phyloP scores from a whole-genome alignment of 2,329 filamentous ascomycete genomes.

The Periconia macrospinosa region DNA sequence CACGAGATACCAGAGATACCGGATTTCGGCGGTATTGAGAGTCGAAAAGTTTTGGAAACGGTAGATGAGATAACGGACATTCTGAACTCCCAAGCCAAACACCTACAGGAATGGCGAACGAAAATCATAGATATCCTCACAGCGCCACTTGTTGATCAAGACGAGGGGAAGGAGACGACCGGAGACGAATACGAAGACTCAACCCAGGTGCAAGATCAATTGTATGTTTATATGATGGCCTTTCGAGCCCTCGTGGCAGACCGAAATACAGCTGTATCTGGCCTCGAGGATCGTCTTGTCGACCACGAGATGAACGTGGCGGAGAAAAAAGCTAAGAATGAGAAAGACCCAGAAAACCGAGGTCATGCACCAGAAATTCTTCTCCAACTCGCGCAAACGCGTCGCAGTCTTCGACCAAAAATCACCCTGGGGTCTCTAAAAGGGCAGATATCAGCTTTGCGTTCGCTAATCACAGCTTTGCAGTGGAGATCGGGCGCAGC shows the following conservation, averaged over 20 bases:
- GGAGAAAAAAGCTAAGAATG: conserved; percentile 58
- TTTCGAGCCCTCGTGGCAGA: conserved; percentile 77
- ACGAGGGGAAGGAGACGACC: conserved; percentile 70
- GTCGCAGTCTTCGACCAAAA: conserved; percentile 53
- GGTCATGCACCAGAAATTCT: conserved; percentile 73
- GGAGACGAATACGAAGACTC: conserved; percentile 91
- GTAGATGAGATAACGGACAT: conserved; percentile 66
- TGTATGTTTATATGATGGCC: conserved; percentile 82
- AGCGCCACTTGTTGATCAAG: conserved; percentile 79
- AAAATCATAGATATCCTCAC: conserved; percentile 72
- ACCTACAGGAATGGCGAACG: conserved; percentile 75
- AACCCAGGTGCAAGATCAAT: conserved; percentile 82
- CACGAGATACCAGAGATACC: conserved; percentile 56
- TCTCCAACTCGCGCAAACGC: conserved; percentile 55
- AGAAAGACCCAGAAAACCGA: conserved; percentile 61
- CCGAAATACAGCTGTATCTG: conserved; percentile 74
- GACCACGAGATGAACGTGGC: conserved; percentile 71
- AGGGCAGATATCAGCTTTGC: conserved; percentile 69
- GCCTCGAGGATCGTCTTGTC: conserved; percentile 74
- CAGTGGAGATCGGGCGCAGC: conserved; percentile 60
- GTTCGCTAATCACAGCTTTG: conserved; percentile 62
- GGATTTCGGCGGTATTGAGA: conserved; percentile 71
- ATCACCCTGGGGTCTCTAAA: conserved; percentile 66
- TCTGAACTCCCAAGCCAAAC: conserved; percentile 71
- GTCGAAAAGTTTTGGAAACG: conserved; percentile 64